A percentile compares a stretch with the other conserved stretches of the same genome.
Conservation (phyloP, 208 protist species). For the Endotrypanum monterogeii region DNA sequence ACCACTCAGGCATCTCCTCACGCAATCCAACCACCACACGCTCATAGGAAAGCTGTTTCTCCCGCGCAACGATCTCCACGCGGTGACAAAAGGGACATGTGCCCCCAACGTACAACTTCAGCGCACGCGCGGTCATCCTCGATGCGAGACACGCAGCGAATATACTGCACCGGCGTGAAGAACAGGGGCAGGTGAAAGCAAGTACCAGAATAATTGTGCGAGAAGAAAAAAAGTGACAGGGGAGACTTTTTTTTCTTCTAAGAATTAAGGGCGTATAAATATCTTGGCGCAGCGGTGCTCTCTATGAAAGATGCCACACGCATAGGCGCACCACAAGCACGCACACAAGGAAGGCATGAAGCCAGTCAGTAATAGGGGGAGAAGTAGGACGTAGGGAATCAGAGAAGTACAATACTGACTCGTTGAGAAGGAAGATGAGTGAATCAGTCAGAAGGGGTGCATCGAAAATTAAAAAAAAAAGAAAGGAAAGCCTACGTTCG, state of each 20-base stretch:
- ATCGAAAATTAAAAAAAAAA: not conserved
- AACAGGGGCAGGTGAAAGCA: not conserved
- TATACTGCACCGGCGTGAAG: not conserved
- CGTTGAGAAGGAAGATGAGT: not conserved
- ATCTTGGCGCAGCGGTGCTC: not conserved
- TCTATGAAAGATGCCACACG: not conserved
- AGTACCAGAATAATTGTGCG: not conserved
- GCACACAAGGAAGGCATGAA: not conserved
- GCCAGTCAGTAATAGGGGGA: not conserved
- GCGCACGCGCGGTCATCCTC: constrained; percentile 16
- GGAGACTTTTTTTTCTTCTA: too few relatives aligned
- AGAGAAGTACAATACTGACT: too few relatives aligned
- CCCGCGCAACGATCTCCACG: constrained; percentile 54
- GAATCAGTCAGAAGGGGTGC: not conserved
- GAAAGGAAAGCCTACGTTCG: not conserved
- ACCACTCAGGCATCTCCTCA: constrained; percentile 72
- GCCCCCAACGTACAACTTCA: constrained; percentile 61
- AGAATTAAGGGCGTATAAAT: not conserved
- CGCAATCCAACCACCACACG: constrained; percentile 43
- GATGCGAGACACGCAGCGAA: not conserved
- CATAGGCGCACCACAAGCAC: not conserved
- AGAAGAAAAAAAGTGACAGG: not conserved
- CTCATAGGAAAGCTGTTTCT: constrained; percentile 61
- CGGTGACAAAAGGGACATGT: constrained; percentile 76
- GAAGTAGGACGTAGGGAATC: not conserved